Evolutionary conservation across 129 eudicot species (phyloP).

Genomic region (Calendula officinalis): DNA sequence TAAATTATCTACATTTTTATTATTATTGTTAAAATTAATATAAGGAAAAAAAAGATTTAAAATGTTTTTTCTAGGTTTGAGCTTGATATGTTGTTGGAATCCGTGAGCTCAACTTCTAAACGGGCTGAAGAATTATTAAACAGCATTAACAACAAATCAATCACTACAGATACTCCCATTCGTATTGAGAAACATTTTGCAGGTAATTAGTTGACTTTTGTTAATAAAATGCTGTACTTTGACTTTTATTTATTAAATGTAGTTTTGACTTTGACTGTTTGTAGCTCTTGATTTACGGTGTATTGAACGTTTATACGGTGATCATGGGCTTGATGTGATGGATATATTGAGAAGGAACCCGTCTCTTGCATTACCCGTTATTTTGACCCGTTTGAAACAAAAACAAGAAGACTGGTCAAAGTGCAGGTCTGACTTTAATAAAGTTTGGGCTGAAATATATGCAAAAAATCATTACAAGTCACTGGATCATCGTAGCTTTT

Average conservation of each 20-base stretch:
- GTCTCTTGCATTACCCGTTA: conserved; percentile 72
- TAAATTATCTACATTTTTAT: conserved; percentile 25
- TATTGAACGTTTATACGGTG: conserved; percentile 97
- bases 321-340: conserved; percentile 97
- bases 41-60: too few relatives aligned
- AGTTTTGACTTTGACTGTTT: conserved; percentile 16
- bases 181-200: conserved; percentile 81
- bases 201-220: conserved; percentile 39
- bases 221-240: neutral
- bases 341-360: conserved; percentile 89
- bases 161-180: conserved; percentile 52
- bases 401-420: conserved; percentile 95
- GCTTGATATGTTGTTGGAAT: conserved; percentile 96
- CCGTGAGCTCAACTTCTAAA: conserved; percentile 78
- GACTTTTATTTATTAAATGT: neutral
- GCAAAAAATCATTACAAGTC: conserved; percentile 95
- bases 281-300: conserved; percentile 89
- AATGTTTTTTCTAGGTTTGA: conserved; percentile 63
- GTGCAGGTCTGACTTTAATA: conserved; percentile 89
- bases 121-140: conserved; percentile 84
- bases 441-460: conserved; percentile 97
- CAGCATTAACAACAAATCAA: conserved; percentile 48
- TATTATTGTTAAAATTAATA: too few relatives aligned
- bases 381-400: conserved; percentile 90
- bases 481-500: conserved; percentile 97